These are phyloP conservation scores for Thermochaetoides thermophila DNA, from an alignment of 495 filamentous ascomycete genomes.

Conservation along the genomic window DNA sequence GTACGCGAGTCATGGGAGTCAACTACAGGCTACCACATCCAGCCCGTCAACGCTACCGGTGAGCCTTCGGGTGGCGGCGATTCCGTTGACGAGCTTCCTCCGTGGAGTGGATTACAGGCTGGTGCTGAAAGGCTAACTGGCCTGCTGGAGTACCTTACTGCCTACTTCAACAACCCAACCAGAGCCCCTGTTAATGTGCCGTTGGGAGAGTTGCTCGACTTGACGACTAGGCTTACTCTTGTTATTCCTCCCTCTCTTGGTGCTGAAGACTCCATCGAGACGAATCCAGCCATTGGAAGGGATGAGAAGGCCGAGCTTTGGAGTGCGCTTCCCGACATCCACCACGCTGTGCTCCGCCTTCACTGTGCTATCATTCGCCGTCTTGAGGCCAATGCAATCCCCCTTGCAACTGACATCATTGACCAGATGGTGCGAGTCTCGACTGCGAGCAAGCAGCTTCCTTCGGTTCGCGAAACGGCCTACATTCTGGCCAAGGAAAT, in stretches of 20 bases:
- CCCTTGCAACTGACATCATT: slow-evolving; percentile 43
- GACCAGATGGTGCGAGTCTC: slow-evolving; percentile 59
- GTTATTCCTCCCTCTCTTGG: slow-evolving; percentile 39
- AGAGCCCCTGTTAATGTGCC: slow-evolving; percentile 46
- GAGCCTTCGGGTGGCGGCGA: slow-evolving; percentile 30
- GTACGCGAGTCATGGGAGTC: slow-evolving; percentile 69
- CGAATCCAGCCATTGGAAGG: slow-evolving; percentile 53
- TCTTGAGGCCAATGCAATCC: slow-evolving; percentile 35
- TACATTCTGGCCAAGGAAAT: slow-evolving; percentile 44
- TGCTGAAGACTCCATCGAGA: slow-evolving; percentile 26
- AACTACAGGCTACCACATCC: slow-evolving; percentile 23
- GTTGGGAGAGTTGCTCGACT: slow-evolving; percentile 46
- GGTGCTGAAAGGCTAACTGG: slow-evolving; percentile 54
- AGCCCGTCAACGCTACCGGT: slow-evolving; percentile 20
- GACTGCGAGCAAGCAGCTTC: slow-evolving; percentile 39
- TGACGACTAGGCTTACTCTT: slow-evolving; percentile 52
- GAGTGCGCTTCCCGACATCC: slow-evolving; percentile 54
- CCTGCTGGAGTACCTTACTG: slow-evolving; percentile 43
- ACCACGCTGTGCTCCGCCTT: slow-evolving; percentile 49
- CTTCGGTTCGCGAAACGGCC: slow-evolving; percentile 40
- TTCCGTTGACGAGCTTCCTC: slow-evolving; percentile 35
- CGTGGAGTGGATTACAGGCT: slow-evolving; percentile 56
- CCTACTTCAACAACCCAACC: slow-evolving; percentile 38
- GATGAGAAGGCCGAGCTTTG: slow-evolving; percentile 68
- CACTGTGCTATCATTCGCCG: slow-evolving; percentile 37